These are phyloP conservation scores for Pleurotus giganteus DNA, from an alignment of 768 basidiomycete genomes.

Conservation along the genomic window DNA sequence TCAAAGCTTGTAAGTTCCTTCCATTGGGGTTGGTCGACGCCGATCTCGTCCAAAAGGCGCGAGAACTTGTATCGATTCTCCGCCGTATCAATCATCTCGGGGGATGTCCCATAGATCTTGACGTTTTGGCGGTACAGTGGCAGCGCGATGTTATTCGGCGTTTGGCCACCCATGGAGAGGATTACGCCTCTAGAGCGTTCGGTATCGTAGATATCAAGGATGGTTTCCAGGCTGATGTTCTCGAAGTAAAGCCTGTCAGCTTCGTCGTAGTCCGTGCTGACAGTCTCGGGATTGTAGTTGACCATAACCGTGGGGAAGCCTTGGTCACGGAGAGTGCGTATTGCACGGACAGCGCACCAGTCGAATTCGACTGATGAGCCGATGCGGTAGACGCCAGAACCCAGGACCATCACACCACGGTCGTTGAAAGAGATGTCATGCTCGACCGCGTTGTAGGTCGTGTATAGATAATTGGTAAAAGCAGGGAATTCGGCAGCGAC, in stretches of 20 bases:
- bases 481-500: constrained; percentile 99
- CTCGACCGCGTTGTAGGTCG: constrained; percentile 94
- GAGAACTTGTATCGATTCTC: constrained; percentile 99
- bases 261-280: constrained; percentile 98
- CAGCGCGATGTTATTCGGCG: constrained; percentile 97
- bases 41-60: constrained; percentile 93
- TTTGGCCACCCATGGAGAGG: constrained; percentile 97
- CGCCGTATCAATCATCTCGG: constrained; percentile 99
- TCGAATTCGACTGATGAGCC: constrained; percentile 99
- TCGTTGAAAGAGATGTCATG: constrained; percentile 91
- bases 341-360: constrained; percentile 98
- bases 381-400: constrained; percentile 97
- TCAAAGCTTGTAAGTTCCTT: constrained; percentile 93
- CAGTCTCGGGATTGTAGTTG: constrained; percentile 99
- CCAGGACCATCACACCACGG: constrained; percentile 94
- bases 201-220: constrained; percentile 93
- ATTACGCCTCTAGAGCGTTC: constrained; percentile 91
- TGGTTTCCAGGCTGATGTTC: constrained; percentile 95
- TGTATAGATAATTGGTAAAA: constrained; percentile 98
- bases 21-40: constrained; percentile 98
- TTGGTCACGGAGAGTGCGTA: constrained; percentile 92
- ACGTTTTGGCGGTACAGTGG: constrained; percentile 96
- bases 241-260: constrained; percentile 98
- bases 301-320: constrained; percentile 97
- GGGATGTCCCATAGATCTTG: constrained; percentile 97